phyloP scores from a whole-genome alignment of 345 rosid species.

The Rhodamnia rubescens region DNA sequence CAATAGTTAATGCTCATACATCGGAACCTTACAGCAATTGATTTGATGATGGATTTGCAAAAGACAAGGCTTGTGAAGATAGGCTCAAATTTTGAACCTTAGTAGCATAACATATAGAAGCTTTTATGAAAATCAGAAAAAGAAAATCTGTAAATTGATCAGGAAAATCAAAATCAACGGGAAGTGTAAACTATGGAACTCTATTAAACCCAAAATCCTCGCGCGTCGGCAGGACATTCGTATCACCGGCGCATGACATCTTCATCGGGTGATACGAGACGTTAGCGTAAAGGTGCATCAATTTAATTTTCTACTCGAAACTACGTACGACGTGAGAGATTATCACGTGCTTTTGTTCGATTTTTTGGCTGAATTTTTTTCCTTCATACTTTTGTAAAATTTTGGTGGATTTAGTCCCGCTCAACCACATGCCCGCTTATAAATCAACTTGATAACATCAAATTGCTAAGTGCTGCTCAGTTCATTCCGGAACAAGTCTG shows the following conservation, averaged over 20 bases:
- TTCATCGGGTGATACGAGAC: rapidly evolving
- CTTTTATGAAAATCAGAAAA: not conserved
- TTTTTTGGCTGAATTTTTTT: no score
- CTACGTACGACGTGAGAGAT: not conserved
- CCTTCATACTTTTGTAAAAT: no score
- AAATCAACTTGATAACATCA: not conserved
- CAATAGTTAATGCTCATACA: not conserved
- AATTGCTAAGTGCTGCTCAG: not conserved
- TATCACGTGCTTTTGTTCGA: no score
- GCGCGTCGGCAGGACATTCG: not conserved
- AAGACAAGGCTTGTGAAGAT: not conserved
- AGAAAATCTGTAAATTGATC: not conserved
- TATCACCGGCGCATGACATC: not conserved
- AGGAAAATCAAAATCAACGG: not conserved
- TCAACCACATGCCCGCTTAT: not conserved
- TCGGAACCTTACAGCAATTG: not conserved
- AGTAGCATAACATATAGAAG: not conserved
- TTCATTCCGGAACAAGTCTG: not conserved
- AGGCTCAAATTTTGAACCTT: not conserved
- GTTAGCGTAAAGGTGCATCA: not conserved
- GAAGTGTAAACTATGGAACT: not conserved
- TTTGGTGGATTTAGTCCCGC: not conserved
- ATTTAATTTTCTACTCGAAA: not conserved
- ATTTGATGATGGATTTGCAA: not conserved
- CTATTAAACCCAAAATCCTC: not conserved